phyloP scores from a whole-genome alignment of 139 green algal species.

The Marvania coccoides region DNA sequence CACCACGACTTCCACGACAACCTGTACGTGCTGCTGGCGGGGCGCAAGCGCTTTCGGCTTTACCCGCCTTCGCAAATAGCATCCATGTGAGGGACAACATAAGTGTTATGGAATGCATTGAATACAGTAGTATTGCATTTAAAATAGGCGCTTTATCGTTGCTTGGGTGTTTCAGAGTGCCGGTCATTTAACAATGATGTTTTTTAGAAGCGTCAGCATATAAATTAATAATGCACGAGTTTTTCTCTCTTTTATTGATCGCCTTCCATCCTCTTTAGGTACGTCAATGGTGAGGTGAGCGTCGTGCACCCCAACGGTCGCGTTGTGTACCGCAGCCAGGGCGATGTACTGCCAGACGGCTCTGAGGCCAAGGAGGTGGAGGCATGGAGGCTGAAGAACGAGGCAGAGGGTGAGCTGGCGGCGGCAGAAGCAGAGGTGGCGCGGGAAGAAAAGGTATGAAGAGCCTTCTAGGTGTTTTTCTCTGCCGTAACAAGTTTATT shows the following conservation, averaged over 20 bases:
- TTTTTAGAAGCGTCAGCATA: too few relatives aligned
- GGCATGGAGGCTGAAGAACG: constrained; percentile 21
- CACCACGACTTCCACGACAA: constrained; percentile 93
- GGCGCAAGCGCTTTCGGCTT: constrained; percentile 74
- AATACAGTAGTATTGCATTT: too few relatives aligned
- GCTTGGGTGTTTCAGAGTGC: too few relatives aligned
- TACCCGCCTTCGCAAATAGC: constrained; percentile 40
- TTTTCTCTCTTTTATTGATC: too few relatives aligned
- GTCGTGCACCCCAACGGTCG: constrained; percentile 67
- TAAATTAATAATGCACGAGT: too few relatives aligned
- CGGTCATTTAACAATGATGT: too few relatives aligned
- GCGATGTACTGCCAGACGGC: constrained; percentile 53
- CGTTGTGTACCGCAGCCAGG: constrained; percentile 73
- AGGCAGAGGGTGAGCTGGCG: constrained; percentile 35
- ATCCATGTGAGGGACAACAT: too few relatives aligned
- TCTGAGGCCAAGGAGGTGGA: constrained; percentile 42
- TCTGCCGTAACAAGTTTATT: too few relatives aligned
- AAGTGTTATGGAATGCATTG: too few relatives aligned
- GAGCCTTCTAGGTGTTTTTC: too few relatives aligned
- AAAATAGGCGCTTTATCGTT: too few relatives aligned
- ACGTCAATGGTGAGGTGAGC: constrained; percentile 46
- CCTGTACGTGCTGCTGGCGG: constrained; percentile 75
- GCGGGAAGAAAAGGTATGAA: constrained; percentile 13
- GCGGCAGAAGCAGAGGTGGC: constrained; percentile 42
- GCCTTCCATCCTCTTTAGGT: too few relatives aligned